Percentiles rank a stretch among this genome's conserved stretches.
Evolutionary conservation across 2,329 filamentous ascomycete genomes (phyloP).

Genomic region (Chaetomium globosum): DNA sequence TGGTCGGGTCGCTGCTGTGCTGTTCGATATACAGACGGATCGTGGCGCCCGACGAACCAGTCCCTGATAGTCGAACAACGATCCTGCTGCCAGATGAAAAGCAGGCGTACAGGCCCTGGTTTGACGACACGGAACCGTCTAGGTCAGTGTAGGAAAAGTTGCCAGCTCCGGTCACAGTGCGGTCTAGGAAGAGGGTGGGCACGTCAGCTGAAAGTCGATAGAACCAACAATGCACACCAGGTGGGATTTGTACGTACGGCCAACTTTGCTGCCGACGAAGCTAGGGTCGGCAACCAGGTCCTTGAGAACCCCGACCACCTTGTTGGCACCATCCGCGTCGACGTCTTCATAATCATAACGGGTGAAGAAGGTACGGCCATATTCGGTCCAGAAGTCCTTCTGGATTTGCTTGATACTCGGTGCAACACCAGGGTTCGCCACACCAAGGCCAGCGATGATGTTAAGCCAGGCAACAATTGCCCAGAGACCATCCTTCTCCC

Average conservation of each 20-base stretch:
- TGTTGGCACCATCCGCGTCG: slow-evolving; percentile 85
- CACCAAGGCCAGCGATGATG: slow-evolving; percentile 92
- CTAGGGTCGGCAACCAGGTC: slow-evolving; percentile 71
- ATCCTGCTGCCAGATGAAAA: slow-evolving; percentile 95
- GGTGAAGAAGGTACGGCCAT: slow-evolving; percentile 98
- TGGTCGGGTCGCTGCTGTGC: slow-evolving; percentile 79
- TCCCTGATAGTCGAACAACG: slow-evolving; percentile 91
- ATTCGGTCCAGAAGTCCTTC: slow-evolving; percentile 93
- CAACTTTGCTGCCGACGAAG: slow-evolving; percentile 82
- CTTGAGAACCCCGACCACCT: slow-evolving; percentile 80
- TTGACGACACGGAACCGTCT: slow-evolving; percentile 92
- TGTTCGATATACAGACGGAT: slow-evolving; percentile 98
- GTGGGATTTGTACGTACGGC: slow-evolving; percentile 53
- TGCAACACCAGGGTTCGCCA: slow-evolving; percentile 74
- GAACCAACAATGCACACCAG: not conserved
- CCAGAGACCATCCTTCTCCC: slow-evolving; percentile 98
- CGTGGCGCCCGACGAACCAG: slow-evolving; percentile 90
- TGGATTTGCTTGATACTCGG: slow-evolving; percentile 96
- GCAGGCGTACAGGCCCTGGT: slow-evolving; percentile 93
- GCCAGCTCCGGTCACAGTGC: slow-evolving; percentile 84
- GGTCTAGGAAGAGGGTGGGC: slow-evolving; percentile 49
- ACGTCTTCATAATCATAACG: slow-evolving; percentile 98
- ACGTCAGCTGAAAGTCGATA: slow-evolving; percentile 34
- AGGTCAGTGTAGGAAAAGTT: slow-evolving; percentile 99
- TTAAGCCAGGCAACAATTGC: slow-evolving; percentile 97